Conservation (phyloP, 345 rosid genomes). For the Durio zibethinus region DNA sequence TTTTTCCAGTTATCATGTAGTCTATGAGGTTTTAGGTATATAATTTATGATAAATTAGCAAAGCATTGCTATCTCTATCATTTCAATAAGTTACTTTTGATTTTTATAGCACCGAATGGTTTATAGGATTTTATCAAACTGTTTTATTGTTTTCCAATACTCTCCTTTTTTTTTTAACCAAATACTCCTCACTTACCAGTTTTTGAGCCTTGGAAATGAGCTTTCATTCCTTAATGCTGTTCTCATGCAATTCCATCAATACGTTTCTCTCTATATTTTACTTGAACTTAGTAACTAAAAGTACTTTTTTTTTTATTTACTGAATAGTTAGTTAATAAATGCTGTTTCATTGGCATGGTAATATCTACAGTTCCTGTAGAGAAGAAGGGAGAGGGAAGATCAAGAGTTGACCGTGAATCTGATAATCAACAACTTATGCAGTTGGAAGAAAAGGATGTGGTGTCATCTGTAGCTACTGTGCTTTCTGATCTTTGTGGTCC, state of each 20-base stretch:
- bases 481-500: conserved; percentile 98
- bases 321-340: background rate
- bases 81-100: background rate
- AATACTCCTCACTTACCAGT: background rate
- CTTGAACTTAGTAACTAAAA: background rate
- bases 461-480: conserved; percentile 95
- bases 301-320: background rate
- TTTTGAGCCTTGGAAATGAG: background rate
- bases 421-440: conserved; percentile 89
- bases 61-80: background rate
- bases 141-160: background rate
- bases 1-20: background rate
- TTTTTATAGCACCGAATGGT: background rate
- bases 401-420: conserved; percentile 83
- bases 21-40: background rate
- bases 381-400: conserved; percentile 79
- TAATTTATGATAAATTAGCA: background rate
- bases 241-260: background rate
- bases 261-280: background rate
- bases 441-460: conserved; percentile 96
- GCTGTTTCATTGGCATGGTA: conserved; percentile 20
- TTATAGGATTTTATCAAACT: background rate
- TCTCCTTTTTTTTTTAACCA: too few species aligned
- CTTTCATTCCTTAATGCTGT: background rate
- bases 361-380: conserved; percentile 42